Percentiles rank a stretch among this genome's conserved stretches.
Conservation (phyloP, 2,329 filamentous ascomycete genomes). For the Scorias spongiosa region DNA sequence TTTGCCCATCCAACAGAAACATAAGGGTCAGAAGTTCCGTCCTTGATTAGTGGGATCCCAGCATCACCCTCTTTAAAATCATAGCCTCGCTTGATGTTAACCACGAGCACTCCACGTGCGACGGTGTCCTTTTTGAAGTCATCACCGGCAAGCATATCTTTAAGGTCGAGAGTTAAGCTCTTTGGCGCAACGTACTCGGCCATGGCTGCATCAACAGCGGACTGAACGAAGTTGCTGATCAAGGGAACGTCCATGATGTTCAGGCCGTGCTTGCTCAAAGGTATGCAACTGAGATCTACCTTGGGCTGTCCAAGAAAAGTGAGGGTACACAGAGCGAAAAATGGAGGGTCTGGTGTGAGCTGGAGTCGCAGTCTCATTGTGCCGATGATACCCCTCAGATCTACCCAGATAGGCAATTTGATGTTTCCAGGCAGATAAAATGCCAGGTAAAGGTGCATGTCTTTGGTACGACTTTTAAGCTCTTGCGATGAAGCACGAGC, state of each 20-base stretch:
- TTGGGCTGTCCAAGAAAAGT: conserved; percentile 64
- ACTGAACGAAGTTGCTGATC: conserved; percentile 61
- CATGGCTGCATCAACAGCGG: conserved; percentile 56
- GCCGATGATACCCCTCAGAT: conserved; percentile 56
- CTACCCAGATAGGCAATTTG: conserved; percentile 55
- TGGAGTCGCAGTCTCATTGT: conserved; percentile 55
- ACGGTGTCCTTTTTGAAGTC: conserved; percentile 65
- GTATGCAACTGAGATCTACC: conserved; percentile 54
- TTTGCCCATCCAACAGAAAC: conserved; percentile 63
- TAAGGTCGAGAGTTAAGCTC: conserved; percentile 56
- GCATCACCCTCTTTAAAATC: conserved; percentile 59
- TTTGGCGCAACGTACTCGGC: conserved; percentile 65
- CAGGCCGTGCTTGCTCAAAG: conserved; percentile 50
- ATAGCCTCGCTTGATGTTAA: conserved; percentile 50
- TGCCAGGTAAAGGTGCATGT: conserved; percentile 56
- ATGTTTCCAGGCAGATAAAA: conserved; percentile 50
- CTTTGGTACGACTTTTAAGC: conserved; percentile 48
- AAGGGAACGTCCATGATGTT: conserved; percentile 64
- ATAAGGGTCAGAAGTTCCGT: conserved; percentile 53
- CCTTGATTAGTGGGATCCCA: conserved; percentile 42
- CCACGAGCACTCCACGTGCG: conserved; percentile 47
- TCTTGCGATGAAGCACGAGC: conserved; percentile 45
- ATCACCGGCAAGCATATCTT: conserved; percentile 63
- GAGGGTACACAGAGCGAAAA: conserved; percentile 59
- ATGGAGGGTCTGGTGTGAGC: conserved; percentile 60